A percentile compares a stretch with the other conserved stretches of the same genome.
Evolutionary conservation across 2,329 filamentous ascomycete genomes (phyloP).

Genomic region (Fusarium scirpi): DNA sequence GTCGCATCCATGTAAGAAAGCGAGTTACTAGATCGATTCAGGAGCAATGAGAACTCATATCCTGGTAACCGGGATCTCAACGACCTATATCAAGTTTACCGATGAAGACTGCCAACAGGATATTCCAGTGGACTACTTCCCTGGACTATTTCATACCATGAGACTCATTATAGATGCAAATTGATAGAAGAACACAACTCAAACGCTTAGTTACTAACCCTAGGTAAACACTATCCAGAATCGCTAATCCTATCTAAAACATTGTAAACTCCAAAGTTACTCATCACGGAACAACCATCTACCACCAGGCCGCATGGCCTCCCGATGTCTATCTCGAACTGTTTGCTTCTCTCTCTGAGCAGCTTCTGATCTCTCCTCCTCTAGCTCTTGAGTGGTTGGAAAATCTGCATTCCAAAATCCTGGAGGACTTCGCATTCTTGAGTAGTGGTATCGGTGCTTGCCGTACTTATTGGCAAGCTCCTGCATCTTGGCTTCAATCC

Average conservation of each 20-base stretch:
- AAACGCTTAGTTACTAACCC: not conserved
- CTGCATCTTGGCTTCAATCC: slow-evolving; percentile 81
- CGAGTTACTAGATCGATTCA: not conserved
- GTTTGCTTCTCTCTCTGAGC: slow-evolving; percentile 71
- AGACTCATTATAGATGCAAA: not conserved
- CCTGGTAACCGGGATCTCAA: not conserved
- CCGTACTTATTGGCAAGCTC: slow-evolving; percentile 80
- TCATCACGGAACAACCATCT: slow-evolving; percentile 88
- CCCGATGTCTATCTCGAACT: slow-evolving; percentile 79
- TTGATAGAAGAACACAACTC: not conserved
- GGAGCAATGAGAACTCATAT: not conserved
- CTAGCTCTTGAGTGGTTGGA: slow-evolving; percentile 84
- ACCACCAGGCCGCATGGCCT: slow-evolving; percentile 83
- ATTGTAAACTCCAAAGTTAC: slow-evolving; percentile 49
- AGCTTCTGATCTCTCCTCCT: slow-evolving; percentile 73
- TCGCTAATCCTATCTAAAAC: not conserved
- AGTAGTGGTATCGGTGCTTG: slow-evolving; percentile 80
- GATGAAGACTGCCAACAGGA: not conserved
- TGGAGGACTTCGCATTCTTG: slow-evolving; percentile 78
- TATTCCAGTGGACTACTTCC: not conserved
- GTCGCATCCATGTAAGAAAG: not conserved
- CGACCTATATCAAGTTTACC: not conserved
- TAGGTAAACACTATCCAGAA: not conserved
- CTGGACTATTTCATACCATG: not conserved
- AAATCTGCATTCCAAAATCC: slow-evolving; percentile 95